A percentile compares a stretch with the other conserved stretches of the same genome.
phyloP scores from a whole-genome alignment of 768 basidiomycete species.

The Mycena alexandri region DNA sequence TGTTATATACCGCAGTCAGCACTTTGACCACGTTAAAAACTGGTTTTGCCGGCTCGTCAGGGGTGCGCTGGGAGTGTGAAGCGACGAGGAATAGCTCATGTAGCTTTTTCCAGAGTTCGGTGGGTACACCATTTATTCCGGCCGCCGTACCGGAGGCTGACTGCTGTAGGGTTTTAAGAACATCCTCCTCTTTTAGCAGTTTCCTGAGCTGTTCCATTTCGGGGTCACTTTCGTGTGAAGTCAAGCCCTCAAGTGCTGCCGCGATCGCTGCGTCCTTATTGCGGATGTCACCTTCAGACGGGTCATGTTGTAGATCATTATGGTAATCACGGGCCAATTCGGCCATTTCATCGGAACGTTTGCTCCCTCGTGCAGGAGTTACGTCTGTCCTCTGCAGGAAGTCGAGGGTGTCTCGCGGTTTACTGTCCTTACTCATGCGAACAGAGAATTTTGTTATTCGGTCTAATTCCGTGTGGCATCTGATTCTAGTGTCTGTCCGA shows the following conservation, averaged over 20 bases:
- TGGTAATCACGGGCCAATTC: slow-evolving; percentile 17
- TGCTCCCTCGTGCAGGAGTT: not conserved
- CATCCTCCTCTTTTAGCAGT: too few species aligned
- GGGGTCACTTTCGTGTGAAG: too few species aligned
- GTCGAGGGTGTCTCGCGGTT: slow-evolving; percentile 4
- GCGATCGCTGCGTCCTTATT: too few species aligned
- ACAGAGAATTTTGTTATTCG: not conserved
- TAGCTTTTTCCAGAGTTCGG: too few species aligned
- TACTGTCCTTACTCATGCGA: not conserved
- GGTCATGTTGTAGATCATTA: not conserved
- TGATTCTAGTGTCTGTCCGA: not conserved
- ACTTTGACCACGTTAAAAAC: not conserved
- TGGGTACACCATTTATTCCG: too few species aligned
- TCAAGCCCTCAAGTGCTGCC: too few species aligned
- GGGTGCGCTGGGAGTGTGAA: too few species aligned
- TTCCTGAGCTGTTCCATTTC: too few species aligned
- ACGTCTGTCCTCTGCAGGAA: slow-evolving; percentile 10
- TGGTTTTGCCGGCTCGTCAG: not conserved
- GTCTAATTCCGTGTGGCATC: slow-evolving; percentile 4
- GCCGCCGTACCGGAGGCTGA: too few species aligned
- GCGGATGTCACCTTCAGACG: too few species aligned
- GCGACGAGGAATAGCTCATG: too few species aligned
- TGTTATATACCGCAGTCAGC: not conserved
- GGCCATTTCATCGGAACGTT: slow-evolving; percentile 11
- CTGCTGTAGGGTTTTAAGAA: too few species aligned